Base-by-base conservation (phyloP, 2,329 filamentous ascomycete species). In the Neofusicoccum ribis region DNA sequence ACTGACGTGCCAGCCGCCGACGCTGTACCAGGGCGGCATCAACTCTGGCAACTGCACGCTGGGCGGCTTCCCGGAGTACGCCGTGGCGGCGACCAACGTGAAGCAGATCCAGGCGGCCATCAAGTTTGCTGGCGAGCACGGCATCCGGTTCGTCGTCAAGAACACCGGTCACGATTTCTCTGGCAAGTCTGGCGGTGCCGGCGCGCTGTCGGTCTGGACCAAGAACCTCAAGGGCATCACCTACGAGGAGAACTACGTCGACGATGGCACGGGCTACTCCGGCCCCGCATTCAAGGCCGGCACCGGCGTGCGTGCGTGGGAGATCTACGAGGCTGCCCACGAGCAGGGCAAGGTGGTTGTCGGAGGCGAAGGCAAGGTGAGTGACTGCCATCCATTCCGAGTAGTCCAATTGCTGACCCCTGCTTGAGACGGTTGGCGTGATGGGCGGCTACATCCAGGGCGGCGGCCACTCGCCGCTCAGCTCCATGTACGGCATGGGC, bases 121-220 rank as follows among this genome's bases (percentile, higher is more conserved):
- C 8, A 50, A 66, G 20, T 77, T 77, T 37, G 71, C 72, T 44
- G 69, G 69, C 34, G 56, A 73, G 36, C 71, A 76, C 58, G 70
- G 69, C 3, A 71, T 78, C 31, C 71, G 75, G 3, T 58, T 77
- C 0, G 76, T 74, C 9, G 75, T 78, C 66, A 76, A 76, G 65
- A 78, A 78, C 43, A 76, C 74, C 1, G 76, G 76, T 3, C 76
- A 77, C 62, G 75, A 77, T 47, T 78, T 61, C 67, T 71, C 76
- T 70, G 76, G 75, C n/a, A 73, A 74, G 44, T 76, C 74, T 1
- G 75, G 72, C 17, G 74, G 73, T n/a, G 68, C 68, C 36, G 75
- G 73, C 20, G 72, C 74, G 1, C 67, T 78, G 36, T 72, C 74
- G 36, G 72, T 77, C 69, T 77, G 76, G 59, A 78, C 76, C 1